Conservation (phyloP, 1,284 basidiomycete species). For the Vanrija humicola region DNA sequence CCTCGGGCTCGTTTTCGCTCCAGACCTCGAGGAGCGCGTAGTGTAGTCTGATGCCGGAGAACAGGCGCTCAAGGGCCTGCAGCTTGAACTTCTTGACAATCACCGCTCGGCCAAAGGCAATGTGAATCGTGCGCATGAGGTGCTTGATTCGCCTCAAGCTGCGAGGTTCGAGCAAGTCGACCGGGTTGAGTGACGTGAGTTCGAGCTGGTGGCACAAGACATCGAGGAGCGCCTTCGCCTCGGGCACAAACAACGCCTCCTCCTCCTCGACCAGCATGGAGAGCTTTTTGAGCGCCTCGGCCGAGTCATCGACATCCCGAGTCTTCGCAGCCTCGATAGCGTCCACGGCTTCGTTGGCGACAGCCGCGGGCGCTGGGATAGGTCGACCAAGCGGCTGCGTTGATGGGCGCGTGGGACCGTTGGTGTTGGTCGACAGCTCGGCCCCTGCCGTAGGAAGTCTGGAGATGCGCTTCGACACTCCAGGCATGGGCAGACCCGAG, state of each 20-base stretch:
- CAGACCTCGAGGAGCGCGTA: conserved; percentile 15
- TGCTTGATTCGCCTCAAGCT: conserved; percentile 88
- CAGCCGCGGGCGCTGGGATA: neutral
- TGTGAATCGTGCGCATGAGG: conserved; percentile 70
- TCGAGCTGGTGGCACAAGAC: conserved; percentile 55
- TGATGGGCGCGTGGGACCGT: conserved; percentile 5
- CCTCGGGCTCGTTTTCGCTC: conserved; percentile 6
- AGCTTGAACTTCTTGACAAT: conserved; percentile 13
- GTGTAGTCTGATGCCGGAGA: conserved; percentile 6
- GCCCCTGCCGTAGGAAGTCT: neutral
- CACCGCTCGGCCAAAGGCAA: conserved; percentile 7
- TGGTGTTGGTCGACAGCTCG: too few relatives aligned
- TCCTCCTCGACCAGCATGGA: conserved; percentile 73
- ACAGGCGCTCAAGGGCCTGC: conserved; percentile 11
- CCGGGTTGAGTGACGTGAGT: conserved; percentile 53
- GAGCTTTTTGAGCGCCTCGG: conserved; percentile 89
- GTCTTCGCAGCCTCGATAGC: conserved; percentile 38
- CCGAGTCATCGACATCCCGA: conserved; percentile 74
- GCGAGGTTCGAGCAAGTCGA: conserved; percentile 65
- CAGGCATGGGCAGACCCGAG: neutral
- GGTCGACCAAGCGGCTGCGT: conserved; percentile 24
- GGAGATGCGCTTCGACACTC: neutral
- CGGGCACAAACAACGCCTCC: conserved; percentile 55
- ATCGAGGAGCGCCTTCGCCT: conserved; percentile 65
- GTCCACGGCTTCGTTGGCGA: conserved; percentile 3